phyloP scores from a whole-genome alignment of 1,284 basidiomycete genomes.

The Afroboletus lepidellus region DNA sequence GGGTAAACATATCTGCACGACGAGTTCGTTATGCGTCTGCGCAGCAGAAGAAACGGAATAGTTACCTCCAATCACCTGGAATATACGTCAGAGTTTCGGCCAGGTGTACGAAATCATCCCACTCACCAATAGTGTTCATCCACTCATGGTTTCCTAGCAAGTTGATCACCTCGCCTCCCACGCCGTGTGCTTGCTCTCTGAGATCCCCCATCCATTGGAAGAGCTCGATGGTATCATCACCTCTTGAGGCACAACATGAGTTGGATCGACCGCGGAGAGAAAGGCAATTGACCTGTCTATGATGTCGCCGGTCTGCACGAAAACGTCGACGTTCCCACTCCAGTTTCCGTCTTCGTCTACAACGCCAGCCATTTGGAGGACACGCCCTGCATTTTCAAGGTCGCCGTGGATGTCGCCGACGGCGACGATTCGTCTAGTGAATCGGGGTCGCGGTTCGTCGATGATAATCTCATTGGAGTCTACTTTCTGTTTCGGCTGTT shows the following conservation, averaged over 20 bases:
- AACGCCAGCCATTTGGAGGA: slow-evolving; percentile 76
- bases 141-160: slow-evolving; percentile 89
- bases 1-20: slow-evolving; percentile 75
- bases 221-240: slow-evolving; percentile 82
- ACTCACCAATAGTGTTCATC: slow-evolving; percentile 84
- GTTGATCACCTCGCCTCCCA: slow-evolving; percentile 73
- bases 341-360: slow-evolving; percentile 70
- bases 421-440: slow-evolving; percentile 49
- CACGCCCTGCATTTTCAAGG: slow-evolving; percentile 55
- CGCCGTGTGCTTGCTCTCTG: slow-evolving; percentile 66
- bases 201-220: slow-evolving; percentile 82
- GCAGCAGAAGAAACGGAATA: slow-evolving; percentile 14
- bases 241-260: slow-evolving; percentile 46
- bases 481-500: slow-evolving; percentile 4
- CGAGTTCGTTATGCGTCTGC: slow-evolving; percentile 3
- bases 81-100: slow-evolving; percentile 7
- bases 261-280: not conserved
- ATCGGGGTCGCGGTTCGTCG: slow-evolving; percentile 31
- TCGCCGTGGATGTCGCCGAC: slow-evolving; percentile 73
- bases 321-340: slow-evolving; percentile 75
- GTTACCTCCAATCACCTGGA: slow-evolving; percentile 79
- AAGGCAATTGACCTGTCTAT: slow-evolving; percentile 66
- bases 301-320: slow-evolving; percentile 93
- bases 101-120: not conserved
- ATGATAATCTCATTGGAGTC: slow-evolving; percentile 10